Evolutionary conservation across 345 rosid species (phyloP).

Genomic region (Syzygium jambos): DNA sequence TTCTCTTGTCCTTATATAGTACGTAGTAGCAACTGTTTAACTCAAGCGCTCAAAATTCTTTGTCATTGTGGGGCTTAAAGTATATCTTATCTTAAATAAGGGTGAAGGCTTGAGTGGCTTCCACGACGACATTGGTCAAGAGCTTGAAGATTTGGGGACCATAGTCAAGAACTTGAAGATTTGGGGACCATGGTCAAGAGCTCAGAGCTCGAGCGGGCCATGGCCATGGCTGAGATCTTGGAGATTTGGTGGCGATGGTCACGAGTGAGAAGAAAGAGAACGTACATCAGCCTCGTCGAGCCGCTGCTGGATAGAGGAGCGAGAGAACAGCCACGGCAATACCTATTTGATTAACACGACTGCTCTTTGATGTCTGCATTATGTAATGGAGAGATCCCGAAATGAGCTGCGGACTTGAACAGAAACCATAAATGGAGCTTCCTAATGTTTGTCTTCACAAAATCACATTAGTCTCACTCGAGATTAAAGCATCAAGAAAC

Average conservation of each 20-base stretch:
- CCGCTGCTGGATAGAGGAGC: not conserved
- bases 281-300: not conserved
- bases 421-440: not conserved
- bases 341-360: not conserved
- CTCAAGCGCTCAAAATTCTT: no score
- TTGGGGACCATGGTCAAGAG: not conserved
- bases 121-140: not conserved
- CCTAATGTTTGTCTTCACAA: not conserved
- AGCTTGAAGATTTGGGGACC: not conserved
- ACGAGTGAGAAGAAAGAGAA: not conserved
- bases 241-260: not conserved
- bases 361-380: not conserved
- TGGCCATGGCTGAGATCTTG: not conserved
- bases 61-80: not conserved
- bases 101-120: not conserved
- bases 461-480: not conserved
- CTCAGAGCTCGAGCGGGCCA: not conserved
- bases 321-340: not conserved
- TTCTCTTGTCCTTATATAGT: no score
- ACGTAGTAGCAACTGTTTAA: no score
- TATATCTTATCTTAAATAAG: no score
- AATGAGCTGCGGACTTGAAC: not conserved
- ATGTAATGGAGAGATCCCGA: slow-evolving; percentile 24
- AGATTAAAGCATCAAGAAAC: not conserved
- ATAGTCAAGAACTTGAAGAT: not conserved